Evolutionary conservation across 1,139 yeast species (phyloP).

Genomic region (Kodamaea sp.): DNA sequence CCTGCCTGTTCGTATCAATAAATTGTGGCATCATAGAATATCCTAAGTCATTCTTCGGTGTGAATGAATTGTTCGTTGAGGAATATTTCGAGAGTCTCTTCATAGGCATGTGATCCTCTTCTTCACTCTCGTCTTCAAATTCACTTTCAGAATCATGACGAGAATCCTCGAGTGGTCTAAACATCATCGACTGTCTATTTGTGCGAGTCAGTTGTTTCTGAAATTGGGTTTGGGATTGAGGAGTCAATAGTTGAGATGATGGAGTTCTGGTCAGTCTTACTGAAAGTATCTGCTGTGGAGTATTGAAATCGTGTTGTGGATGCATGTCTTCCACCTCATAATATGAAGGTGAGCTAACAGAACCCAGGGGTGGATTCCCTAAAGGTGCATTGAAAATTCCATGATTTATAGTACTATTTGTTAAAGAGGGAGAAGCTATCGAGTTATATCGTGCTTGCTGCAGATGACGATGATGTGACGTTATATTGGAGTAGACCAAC

Average conservation of each 20-base stretch:
- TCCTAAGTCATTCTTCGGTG: conserved; percentile 2
- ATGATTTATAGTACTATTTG: too few species aligned
- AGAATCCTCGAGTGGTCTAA: conserved; percentile 1
- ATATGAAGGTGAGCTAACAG: too few species aligned
- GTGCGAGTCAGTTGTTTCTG: neutral
- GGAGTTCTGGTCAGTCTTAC: too few species aligned
- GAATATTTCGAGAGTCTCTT: neutral
- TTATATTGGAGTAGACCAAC: conserved; percentile 1
- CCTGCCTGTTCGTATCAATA: conserved; percentile 3
- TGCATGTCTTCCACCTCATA: too few species aligned
- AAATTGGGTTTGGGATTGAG: conserved; percentile 2
- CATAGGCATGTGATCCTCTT: neutral
- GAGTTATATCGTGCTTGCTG: too few species aligned
- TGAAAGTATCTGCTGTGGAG: too few species aligned
- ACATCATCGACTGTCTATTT: conserved; percentile 5
- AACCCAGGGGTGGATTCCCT: too few species aligned
- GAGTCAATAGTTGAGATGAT: conserved; percentile 3
- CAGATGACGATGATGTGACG: too few species aligned
- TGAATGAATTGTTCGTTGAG: conserved; percentile 7
- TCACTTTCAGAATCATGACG: conserved; percentile 16
- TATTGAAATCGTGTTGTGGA: too few species aligned
- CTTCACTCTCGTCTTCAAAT: conserved; percentile 18
- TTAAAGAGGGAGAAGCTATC: too few species aligned
- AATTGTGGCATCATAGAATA: conserved; percentile 5
- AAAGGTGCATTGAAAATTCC: too few species aligned